A percentile compares a stretch with the other conserved stretches of the same genome.
Evolutionary conservation across 176 grass and related monocot species (phyloP).

Genomic region (Avena insularis): DNA sequence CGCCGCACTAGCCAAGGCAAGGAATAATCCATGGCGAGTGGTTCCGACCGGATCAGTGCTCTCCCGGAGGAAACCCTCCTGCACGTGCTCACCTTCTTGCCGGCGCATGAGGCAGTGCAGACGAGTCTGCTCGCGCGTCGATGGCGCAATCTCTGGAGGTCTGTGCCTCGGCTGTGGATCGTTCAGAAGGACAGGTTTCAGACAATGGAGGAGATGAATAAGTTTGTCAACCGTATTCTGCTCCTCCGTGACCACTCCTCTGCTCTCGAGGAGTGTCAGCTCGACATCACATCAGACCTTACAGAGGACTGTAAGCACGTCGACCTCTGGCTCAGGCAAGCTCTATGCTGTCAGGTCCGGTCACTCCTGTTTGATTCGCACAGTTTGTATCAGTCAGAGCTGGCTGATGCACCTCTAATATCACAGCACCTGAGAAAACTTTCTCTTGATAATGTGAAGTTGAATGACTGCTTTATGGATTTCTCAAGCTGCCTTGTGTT

Average conservation of each 20-base stretch:
- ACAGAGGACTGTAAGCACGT: background rate
- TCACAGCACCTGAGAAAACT: background rate
- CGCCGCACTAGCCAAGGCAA: background rate
- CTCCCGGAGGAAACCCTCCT: background rate
- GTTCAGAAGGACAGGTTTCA: background rate
- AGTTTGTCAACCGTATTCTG: background rate
- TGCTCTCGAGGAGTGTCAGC: background rate
- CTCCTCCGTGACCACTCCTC: slow-evolving; percentile 3
- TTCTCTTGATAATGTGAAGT: background rate
- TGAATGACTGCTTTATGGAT: background rate
- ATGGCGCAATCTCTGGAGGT: slow-evolving; percentile 2
- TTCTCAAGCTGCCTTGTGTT: background rate
- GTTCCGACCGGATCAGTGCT: background rate
- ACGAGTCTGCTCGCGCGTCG: background rate
- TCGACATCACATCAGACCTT: background rate
- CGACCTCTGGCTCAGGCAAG: background rate
- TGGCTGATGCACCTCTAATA: background rate
- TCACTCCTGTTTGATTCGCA: background rate
- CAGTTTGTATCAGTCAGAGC: background rate
- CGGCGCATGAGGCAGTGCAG: background rate
- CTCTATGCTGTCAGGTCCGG: background rate
- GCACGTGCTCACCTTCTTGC: background rate
- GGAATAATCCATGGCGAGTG: background rate
- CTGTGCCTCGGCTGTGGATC: background rate
- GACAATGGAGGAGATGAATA: background rate